Conservation (phyloP, 164 flowering plant species). For the Macadamia tetraphylla region DNA sequence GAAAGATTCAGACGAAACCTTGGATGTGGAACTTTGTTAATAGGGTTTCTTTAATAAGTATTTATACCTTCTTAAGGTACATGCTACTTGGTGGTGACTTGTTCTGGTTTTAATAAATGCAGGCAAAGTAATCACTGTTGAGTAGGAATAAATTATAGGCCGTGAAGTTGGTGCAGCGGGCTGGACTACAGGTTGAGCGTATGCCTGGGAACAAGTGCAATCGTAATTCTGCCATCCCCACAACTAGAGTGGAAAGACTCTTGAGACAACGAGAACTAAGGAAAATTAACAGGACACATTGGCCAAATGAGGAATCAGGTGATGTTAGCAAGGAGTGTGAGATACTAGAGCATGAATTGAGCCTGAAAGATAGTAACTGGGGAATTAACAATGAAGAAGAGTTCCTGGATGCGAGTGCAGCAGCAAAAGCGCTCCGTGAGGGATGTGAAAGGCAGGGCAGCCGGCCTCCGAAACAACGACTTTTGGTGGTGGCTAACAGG, state of each 20-base stretch:
- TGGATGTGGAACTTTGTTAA: neutral
- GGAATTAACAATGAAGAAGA: slow-evolving; percentile 34
- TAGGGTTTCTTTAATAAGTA: neutral
- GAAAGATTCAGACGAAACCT: neutral
- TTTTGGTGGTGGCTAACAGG: slow-evolving; percentile 90
- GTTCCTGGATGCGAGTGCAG: slow-evolving; percentile 29
- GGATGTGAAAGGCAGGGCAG: slow-evolving; percentile 37
- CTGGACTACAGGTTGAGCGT: slow-evolving; percentile 5
- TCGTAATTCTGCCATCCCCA: slow-evolving; percentile 8
- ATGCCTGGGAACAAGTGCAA: slow-evolving; percentile 33
- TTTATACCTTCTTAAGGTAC: neutral
- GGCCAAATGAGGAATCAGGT: slow-evolving; percentile 14
- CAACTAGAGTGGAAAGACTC: slow-evolving; percentile 29
- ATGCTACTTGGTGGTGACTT: neutral
- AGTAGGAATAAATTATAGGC: neutral
- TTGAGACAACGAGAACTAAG: slow-evolving; percentile 21
- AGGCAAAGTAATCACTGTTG: neutral
- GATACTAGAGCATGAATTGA: slow-evolving; percentile 26
- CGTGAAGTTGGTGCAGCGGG: neutral
- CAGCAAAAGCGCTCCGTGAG: slow-evolving; percentile 24
- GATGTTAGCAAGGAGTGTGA: slow-evolving; percentile 14
- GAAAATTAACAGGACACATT: slow-evolving; percentile 15
- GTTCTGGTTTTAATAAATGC: neutral
- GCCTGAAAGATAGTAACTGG: slow-evolving; percentile 22
- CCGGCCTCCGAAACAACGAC: slow-evolving; percentile 52